Evolutionary conservation across 768 basidiomycete species (phyloP).

Genomic region (Mycena galericulata): DNA sequence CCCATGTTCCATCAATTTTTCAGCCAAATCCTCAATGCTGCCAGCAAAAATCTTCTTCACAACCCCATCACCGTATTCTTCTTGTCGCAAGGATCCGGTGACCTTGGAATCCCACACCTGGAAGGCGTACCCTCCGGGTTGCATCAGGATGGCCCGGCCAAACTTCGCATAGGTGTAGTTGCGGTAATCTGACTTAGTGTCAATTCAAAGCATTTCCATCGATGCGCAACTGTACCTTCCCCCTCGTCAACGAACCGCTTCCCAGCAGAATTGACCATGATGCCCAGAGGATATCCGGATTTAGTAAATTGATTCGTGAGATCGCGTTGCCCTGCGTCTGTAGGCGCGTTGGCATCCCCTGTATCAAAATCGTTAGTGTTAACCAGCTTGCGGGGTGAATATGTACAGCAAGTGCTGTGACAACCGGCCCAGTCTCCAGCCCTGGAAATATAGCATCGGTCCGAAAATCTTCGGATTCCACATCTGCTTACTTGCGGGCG

Average conservation of each 20-base stretch:
- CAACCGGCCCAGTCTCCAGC: conserved; percentile 78
- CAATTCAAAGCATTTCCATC: not conserved
- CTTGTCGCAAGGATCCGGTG: conserved; percentile 59
- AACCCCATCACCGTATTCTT: conserved; percentile 75
- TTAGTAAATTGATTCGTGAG: conserved; percentile 80
- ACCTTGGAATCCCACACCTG: conserved; percentile 72
- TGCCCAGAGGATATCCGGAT: conserved; percentile 77
- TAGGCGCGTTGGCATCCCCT: conserved; percentile 74
- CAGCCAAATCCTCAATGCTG: conserved; percentile 62
- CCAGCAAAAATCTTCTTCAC: conserved; percentile 66
- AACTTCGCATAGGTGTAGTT: conserved; percentile 82
- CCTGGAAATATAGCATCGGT: conserved; percentile 35
- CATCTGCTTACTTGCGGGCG: conserved; percentile 46
- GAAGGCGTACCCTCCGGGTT: conserved; percentile 71
- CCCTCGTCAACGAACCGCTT: conserved; percentile 79
- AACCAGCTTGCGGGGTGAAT: not conserved
- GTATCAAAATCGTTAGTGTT: conserved; percentile 40
- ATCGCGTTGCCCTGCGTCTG: conserved; percentile 63
- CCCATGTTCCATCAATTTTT: conserved; percentile 57
- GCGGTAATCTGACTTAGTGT: conserved; percentile 64
- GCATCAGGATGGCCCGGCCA: conserved; percentile 67
- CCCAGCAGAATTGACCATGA: conserved; percentile 73
- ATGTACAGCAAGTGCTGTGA: conserved; percentile 61
- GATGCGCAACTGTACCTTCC: conserved; percentile 40
- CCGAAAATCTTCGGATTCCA: not conserved